A percentile compares a stretch with the other conserved stretches of the same genome.
These are phyloP conservation scores for Heteromeles arbutifolia DNA, from an alignment of 306 rosid species.

Conservation along the genomic window DNA sequence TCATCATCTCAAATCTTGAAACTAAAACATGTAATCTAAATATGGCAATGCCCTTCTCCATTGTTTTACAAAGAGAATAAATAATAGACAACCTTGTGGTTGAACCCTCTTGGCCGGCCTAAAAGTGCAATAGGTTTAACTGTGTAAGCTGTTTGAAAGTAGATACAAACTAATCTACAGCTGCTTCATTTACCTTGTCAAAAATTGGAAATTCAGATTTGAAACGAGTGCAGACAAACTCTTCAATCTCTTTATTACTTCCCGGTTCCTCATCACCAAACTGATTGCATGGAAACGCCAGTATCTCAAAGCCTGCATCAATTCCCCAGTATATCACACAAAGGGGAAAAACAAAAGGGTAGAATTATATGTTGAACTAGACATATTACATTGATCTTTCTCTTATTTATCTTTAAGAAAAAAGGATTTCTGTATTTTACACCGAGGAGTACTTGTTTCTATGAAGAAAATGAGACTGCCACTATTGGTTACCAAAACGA, in stretches of 20 bases:
- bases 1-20: neutral
- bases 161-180: neutral
- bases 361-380: neutral
- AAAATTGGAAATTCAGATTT: slow-evolving; percentile 14
- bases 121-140: neutral
- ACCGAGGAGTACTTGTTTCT: neutral
- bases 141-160: neutral
- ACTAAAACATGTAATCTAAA: neutral
- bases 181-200: slow-evolving; percentile 10
- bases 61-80: neutral
- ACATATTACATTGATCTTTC: neutral
- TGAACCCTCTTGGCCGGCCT: neutral
- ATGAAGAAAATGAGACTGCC: neutral
- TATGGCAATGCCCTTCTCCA: no score
- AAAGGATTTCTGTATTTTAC: neutral
- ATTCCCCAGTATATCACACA: neutral
- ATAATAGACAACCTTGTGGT: neutral
- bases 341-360: neutral
- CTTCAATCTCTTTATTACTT: slow-evolving; percentile 63
- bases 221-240: slow-evolving; percentile 36
- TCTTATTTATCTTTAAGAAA: no score
- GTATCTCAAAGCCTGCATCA: slow-evolving; percentile 60
- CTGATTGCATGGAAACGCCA: slow-evolving; percentile 88
- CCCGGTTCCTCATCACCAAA: slow-evolving; percentile 85
- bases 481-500: neutral